Evolutionary conservation across 192 early-diverging fungal genomes (phyloP), one percentile per base, ranked within the genome.

Genomic region (Phlyctochytrium bullatum): DNA sequence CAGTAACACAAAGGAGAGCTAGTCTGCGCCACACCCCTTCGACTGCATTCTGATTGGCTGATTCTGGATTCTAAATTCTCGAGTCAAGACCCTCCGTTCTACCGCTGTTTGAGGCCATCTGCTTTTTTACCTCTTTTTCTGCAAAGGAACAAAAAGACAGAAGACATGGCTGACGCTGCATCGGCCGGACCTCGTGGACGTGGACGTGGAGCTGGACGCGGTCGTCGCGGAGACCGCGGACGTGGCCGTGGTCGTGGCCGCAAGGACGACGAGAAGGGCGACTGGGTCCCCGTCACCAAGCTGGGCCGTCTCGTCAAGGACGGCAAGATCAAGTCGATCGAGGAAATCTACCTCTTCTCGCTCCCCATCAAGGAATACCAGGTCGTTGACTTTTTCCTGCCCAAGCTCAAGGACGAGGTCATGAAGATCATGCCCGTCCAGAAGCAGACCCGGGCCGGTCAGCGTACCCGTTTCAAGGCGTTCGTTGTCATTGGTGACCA

Each of bases 401-500:
- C 92, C 78, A 87, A 88, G 77, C 89, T 98, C 72, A 94, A 94
- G 91, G 96, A 98, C 83, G 92, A 98, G 86, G 96, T 98, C 67
- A 98, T 98, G 96, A 98, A 98, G 90, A 95, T 98, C 77, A 96
- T 94, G 86, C 96, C 96, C 62, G 96, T 98, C 71, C 96, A 98
- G 89, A 98, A 98, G 91, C 96, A 98, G 85, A 98, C 96, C 78
- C 90, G 92, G 81, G 96, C 96, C 73, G 96, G 96, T 90, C 96
- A 98, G 87, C 92, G 96, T 76, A 98, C 96, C 74, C 92, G 96
- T 78, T 98, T 98, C 90, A 98, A 98, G 93, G 96, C 96, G 73
- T 98, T 95, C 77, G 96, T 98, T 69, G 92, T 95, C 84, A 93
- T 98, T 75, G 96, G 96, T 83, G 96, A 98, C 88, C 82, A 76